Percentiles rank a stretch among this genome's conserved stretches.
phyloP scores from a whole-genome alignment of 306 rosid genomes.

The Rosa persica region DNA sequence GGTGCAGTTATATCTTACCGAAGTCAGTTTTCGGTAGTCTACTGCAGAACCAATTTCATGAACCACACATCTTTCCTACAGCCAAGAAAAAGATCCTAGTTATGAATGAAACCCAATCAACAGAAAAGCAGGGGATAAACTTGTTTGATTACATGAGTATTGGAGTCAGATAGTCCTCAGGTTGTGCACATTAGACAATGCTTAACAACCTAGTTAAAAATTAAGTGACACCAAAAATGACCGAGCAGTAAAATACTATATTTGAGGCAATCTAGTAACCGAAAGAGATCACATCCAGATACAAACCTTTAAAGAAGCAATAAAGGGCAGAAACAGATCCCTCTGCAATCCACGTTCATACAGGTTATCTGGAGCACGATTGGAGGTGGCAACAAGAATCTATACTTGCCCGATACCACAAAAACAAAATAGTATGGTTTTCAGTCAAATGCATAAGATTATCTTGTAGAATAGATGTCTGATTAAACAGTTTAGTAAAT shows the following conservation, averaged over 20 bases:
- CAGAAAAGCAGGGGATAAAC: neutral
- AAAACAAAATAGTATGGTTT: conserved; percentile 18
- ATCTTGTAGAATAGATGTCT: neutral
- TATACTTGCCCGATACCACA: conserved; percentile 47
- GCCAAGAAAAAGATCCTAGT: conserved; percentile 15
- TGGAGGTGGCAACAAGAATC: conserved; percentile 94
- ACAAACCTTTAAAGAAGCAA: conserved; percentile 74
- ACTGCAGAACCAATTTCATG: conserved; percentile 88
- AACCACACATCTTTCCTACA: conserved; percentile 81
- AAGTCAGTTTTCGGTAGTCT: conserved; percentile 92
- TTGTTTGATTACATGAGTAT: conserved; percentile 1
- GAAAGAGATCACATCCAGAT: conserved; percentile 15
- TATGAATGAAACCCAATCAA: conserved; percentile 16
- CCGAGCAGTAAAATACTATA: conserved; percentile 18
- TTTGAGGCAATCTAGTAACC: conserved; percentile 20
- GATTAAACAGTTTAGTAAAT: neutral
- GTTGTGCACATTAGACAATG: conserved; percentile 9
- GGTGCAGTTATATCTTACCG: conserved; percentile 47
- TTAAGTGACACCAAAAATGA: conserved; percentile 4
- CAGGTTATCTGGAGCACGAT: conserved; percentile 90
- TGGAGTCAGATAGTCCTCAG: conserved; percentile 10
- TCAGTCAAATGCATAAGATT: conserved; percentile 18
- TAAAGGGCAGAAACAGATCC: conserved; percentile 93
- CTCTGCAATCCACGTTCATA: conserved; percentile 98
- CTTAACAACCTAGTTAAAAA: conserved; percentile 15